Conservation (phyloP, 2,329 filamentous ascomycete species). For the Neonectria punicea region DNA sequence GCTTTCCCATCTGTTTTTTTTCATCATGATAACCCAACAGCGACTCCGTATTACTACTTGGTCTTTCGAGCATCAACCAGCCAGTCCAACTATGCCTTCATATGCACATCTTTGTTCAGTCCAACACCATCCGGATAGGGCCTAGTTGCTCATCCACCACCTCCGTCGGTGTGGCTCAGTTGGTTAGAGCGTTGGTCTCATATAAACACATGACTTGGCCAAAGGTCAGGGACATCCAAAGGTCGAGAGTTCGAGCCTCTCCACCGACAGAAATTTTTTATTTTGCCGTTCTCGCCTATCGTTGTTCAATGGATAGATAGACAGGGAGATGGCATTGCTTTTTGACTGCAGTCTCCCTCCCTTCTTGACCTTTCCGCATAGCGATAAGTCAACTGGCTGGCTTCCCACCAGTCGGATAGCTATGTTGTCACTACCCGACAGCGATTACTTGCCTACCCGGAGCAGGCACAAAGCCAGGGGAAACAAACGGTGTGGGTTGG, state of each 20-base stretch:
- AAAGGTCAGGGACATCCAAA: constrained; percentile 41
- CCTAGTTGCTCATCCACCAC: constrained; percentile 2
- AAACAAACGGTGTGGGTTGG: neutral
- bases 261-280: constrained; percentile 36
- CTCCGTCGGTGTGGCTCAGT: constrained; percentile 43
- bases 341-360: neutral
- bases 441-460: no score
- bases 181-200: constrained; percentile 46
- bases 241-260: constrained; percentile 46
- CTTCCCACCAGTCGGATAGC: no score
- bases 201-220: constrained; percentile 37
- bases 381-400: neutral
- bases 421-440: no score
- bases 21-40: neutral
- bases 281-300: neutral
- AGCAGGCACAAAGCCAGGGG: neutral
- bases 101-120: neutral
- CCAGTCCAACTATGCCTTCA: neutral
- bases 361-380: neutral
- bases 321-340: neutral
- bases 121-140: constrained; percentile 26
- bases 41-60: neutral
- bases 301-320: neutral
- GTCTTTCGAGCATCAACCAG: neutral
- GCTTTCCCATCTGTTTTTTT: neutral